Evolutionary conservation across 2,329 filamentous ascomycete genomes (phyloP), one percentile per base, ranked within the genome.

Genomic region (Pseudocercospora eumusae): DNA sequence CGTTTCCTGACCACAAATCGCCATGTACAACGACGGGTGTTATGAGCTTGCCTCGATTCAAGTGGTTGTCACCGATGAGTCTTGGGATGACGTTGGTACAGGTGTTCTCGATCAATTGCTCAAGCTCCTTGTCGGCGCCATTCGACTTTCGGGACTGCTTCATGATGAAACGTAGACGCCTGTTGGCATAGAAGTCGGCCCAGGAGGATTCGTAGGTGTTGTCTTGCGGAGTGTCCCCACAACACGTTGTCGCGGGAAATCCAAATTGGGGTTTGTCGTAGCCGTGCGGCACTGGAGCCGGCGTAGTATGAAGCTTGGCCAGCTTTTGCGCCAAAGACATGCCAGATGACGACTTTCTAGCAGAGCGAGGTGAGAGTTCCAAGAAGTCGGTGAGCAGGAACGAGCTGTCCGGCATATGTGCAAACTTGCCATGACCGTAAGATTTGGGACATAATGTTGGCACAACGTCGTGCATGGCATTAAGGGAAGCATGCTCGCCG

Each of bases 1-100:
- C 86, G 75, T 97, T 97, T 0, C 93, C 93, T 66, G 87, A 90
- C 93, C 93, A 97, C n/a, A 97, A 76, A 77, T 97, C 93, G 0
- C 93, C 93, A 72, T 98, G 93, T 0, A 96, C 81, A 5, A 96
- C 84, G 0, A 95, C 92, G 0, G 93, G 92, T n/a, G 75, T 80
- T 25, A 95, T 82, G 0, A 82, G 83, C 53, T 84, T 78, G 3
- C 83, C 82, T 63, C 78, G 79, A 44, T 84, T 86, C 10, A 96
- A 75, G 71, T 87, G 85, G 0, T 78, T 81, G 57, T 91, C 86
- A 0, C 88, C 86, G 11, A 97, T 78, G n/a, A 97, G 77, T 0
- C 88, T 79, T 0, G 92, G 91, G 1, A 96, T 90, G 0, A 96
- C 88, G 7, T 76, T 76, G 0, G 73, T 70, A 0, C 85, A 88